Evolutionary conservation across 257 asterid genomes (phyloP).

Genomic region (Datura wrightii): DNA sequence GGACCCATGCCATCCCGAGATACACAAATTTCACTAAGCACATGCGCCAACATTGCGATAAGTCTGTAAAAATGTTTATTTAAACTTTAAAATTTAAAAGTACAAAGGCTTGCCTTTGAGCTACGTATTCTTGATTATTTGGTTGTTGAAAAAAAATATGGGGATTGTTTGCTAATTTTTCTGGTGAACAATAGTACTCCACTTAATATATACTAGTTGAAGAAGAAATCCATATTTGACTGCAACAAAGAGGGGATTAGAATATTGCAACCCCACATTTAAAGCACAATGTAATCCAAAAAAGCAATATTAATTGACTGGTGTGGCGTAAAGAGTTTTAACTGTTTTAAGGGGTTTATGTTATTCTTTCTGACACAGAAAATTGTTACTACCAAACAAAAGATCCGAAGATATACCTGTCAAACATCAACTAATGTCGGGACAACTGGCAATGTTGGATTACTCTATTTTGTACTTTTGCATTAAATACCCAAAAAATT

Average conservation of each 20-base stretch:
- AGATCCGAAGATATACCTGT: not conserved
- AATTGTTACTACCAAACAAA: not conserved
- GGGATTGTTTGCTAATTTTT: not conserved
- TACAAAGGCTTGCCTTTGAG: too few species aligned
- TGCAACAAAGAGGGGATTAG: not conserved
- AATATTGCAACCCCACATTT: not conserved
- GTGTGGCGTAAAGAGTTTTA: not conserved
- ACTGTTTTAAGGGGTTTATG: not conserved
- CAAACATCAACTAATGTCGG: not conserved
- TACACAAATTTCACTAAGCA: too few species aligned
- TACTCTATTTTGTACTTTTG: not conserved
- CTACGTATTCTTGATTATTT: too few species aligned
- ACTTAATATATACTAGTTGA: not conserved
- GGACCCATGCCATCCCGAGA: too few species aligned
- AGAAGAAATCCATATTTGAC: not conserved
- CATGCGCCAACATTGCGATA: too few species aligned
- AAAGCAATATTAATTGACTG: not conserved
- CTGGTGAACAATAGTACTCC: not conserved
- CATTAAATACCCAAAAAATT: not conserved
- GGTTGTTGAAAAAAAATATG: too few species aligned
- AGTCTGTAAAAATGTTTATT: too few species aligned
- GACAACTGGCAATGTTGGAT: not conserved
- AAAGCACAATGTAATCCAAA: constrained; percentile 5
- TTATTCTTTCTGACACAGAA: not conserved
- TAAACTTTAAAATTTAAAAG: too few species aligned